Percentiles rank a stretch among this genome's conserved stretches.
phyloP scores from a whole-genome alignment of 75 land plant genomes.

The Picea glauca region DNA sequence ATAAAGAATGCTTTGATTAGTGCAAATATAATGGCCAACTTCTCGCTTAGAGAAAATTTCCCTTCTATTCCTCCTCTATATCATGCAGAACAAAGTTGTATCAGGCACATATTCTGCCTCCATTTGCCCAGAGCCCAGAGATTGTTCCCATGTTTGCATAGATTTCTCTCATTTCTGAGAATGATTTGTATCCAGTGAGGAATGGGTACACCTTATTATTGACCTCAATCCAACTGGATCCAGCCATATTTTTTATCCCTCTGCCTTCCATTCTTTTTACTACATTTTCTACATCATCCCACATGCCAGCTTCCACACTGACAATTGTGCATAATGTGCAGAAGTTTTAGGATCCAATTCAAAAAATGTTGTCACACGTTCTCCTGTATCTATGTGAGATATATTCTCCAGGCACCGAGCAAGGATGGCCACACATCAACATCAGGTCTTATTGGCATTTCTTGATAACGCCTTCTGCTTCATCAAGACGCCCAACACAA shows the following conservation, averaged over 20 bases:
- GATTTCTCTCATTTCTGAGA: no score
- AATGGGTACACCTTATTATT: no score
- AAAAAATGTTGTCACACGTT: constrained; percentile 9
- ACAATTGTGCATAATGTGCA: constrained; percentile 15
- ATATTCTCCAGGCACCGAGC: constrained; percentile 25
- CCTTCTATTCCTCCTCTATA: no score
- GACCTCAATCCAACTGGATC: constrained; percentile 7
- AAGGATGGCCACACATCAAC: constrained; percentile 25
- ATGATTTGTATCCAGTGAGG: no score
- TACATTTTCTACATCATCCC: constrained; percentile 19
- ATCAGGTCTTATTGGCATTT: constrained; percentile 18
- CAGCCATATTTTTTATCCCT: constrained; percentile 19
- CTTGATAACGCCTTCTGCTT: constrained; percentile 19
- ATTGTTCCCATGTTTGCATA: no score
- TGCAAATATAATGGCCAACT: no score
- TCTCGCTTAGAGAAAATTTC: no score
- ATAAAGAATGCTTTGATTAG: no score
- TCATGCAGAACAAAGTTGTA: no score
- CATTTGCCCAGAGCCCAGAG: no score
- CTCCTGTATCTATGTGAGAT: constrained; percentile 21
- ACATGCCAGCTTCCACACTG: constrained; percentile 22
- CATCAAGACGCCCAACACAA: constrained; percentile 19
- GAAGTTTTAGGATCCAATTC: constrained; percentile 10
- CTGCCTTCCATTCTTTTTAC: constrained; percentile 8
- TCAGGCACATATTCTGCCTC: no score